Evolutionary conservation across 2,329 filamentous ascomycete species (phyloP), one percentile per base, ranked within the genome.

Genomic region (Aspergillus clavatus): DNA sequence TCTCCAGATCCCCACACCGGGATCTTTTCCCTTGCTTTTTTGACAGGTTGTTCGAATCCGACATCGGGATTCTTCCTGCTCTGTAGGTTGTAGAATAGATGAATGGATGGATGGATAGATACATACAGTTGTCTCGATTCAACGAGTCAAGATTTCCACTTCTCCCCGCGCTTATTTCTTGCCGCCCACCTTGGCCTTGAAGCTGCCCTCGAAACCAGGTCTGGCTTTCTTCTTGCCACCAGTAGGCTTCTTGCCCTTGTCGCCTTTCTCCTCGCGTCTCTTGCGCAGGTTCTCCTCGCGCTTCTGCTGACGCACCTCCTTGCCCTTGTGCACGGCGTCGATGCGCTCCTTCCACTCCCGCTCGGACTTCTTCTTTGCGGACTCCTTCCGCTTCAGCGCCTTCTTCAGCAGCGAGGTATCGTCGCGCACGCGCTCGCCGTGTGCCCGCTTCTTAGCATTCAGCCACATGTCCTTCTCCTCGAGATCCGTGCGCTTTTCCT

Each of bases 401-500:
- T 95, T 96, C 77, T 95, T 96, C 22, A 98, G 77, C 45, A 95
- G 72, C 37, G 80, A 82, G 52, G 89, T 88, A 65, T 95, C 89
- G 61, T 97, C 89, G 48, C 82, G 83, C 26, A 96, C 84, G 63
- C 88, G 87, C 62, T 95, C 90, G 39, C 93, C 93, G 65, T 95
- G 87, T 1, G 86, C 89, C 19, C 86, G 83, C 69, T 89, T 88
- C 69, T 91, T 86, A 2, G 93, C 93, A 38, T 87, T 91, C 47
- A 96, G 76, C 93, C 93, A 98, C 46, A 84, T 75, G 60, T 98
- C 91, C 74, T 97, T 97, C 69, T 96, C 88, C 49, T 89, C 83
- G 36, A 97, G 84, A 48, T 95, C 87, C 50, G 83, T 83, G 45
- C 86, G 85, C 72, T 95, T 95, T 54, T 82, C 80, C 1, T 84